Evolutionary conservation across 352 stramenopile genomes (phyloP), one percentile per base, ranked within the genome.

Genomic region (Phytophthora macrochlamydospora): DNA sequence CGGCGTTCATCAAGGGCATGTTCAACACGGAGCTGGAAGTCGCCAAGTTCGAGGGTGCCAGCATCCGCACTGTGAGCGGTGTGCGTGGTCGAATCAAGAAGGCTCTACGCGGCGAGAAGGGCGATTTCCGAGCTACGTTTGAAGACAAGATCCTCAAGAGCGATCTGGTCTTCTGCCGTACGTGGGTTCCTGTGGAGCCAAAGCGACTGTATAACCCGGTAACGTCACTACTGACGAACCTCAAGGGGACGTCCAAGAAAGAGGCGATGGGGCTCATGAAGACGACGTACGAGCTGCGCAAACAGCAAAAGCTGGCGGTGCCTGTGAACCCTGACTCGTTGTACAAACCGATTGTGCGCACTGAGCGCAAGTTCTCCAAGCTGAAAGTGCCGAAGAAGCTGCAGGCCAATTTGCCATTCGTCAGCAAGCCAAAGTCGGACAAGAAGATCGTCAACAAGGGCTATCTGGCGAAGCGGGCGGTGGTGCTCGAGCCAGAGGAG

Each of bases 81-180:
- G 97, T 99, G 65, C 94, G 98, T 57, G 98, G 98, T 48, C 89
- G 97, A 59, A 95, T 99, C 50, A 99, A 99, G 73, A 99, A 99
- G 73, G 92, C 95, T 2, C 65, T 98, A 65, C 84, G 92, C 40
- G 94, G 97, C 59, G 75, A 91, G 67, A 88, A 92, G 73, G 98
- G 98, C 33, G 91, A 97, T 56, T 99, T 99, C 79, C 92, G 98
- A 61, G 98, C 97, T 1, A 99, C 97, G 0, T 99, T 99, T 70
- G 98, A 99, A 77, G 98, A 99, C 81, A 99, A 99, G 76, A 97
- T 99, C 74, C 73, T 99, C 3, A 96, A 98, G 73, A 99, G 92
- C 51, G 98, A 99, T 72, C 98, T 99, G 49, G 94, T 99, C 1
- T 99, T 99, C 72, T 99, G 97, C 65, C 87, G 97, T 24, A 98